Conservation (phyloP, 169 alveolate genomes). For the Pseudocohnilembus persalinus region DNA sequence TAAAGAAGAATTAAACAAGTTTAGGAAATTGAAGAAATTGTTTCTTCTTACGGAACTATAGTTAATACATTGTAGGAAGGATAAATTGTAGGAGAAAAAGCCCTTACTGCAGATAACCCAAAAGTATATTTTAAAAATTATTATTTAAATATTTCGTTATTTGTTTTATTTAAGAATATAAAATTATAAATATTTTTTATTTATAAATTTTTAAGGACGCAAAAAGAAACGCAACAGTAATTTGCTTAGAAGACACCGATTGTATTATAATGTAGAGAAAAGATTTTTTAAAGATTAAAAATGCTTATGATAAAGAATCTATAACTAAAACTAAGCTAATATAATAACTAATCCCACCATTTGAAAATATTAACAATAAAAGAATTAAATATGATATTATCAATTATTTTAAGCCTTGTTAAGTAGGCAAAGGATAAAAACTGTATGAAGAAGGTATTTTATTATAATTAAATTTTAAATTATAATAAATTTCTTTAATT, state of each 20-base stretch:
- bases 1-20: no score
- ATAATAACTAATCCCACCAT: background rate
- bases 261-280: background rate
- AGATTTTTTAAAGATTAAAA: constrained; percentile 3
- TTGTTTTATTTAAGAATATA: background rate
- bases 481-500: no score
- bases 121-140: background rate
- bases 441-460: constrained; percentile 2
- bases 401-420: background rate
- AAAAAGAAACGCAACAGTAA: constrained; percentile 15
- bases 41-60: background rate
- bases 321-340: background rate
- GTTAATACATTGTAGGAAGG: constrained; percentile 2
- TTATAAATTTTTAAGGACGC: constrained; percentile 15
- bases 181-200: background rate
- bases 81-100: constrained; percentile 3
- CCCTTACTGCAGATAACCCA: background rate
- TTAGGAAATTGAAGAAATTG: background rate
- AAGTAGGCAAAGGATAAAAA: background rate
- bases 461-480: no score
- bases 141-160: background rate
- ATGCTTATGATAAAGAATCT: background rate
- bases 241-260: background rate
- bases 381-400: background rate
- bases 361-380: background rate